Evolutionary conservation across 129 eudicot genomes (phyloP).

Genomic region (Centella asiatica): DNA sequence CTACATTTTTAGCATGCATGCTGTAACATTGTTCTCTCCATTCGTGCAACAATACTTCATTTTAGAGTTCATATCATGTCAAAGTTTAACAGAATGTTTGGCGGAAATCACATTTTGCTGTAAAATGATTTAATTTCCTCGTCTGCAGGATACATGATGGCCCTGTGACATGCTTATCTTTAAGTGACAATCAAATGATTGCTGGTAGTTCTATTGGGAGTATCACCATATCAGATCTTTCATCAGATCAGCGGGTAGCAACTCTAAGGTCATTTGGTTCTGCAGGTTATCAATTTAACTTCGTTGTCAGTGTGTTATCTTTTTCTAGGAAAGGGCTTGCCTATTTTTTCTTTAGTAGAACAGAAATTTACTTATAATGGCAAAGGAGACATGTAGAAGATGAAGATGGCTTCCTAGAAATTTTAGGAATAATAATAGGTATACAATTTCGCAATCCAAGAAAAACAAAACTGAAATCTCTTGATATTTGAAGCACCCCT

Average conservation of each 20-base stretch:
- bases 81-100: no score
- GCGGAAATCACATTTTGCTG: no score
- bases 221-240: constrained; percentile 57
- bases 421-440: neutral
- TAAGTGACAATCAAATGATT: constrained; percentile 66
- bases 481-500: no score
- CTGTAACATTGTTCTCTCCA: no score
- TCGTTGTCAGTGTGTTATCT: neutral
- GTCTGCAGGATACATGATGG: constrained; percentile 81
- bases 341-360: neutral
- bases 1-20: no score
- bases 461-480: no score
- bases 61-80: no score
- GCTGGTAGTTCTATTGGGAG: constrained; percentile 71
- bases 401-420: neutral
- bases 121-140: neutral
- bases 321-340: neutral
- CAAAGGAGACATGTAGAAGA: neutral
- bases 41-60: no score
- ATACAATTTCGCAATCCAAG: no score
- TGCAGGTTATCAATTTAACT: constrained; percentile 41
- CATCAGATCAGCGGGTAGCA: constrained; percentile 67
- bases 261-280: constrained; percentile 41
- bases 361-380: neutral
- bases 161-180: constrained; percentile 60